Conservation (phyloP, 2,329 filamentous ascomycete species). For the Trichoderma sp. region DNA sequence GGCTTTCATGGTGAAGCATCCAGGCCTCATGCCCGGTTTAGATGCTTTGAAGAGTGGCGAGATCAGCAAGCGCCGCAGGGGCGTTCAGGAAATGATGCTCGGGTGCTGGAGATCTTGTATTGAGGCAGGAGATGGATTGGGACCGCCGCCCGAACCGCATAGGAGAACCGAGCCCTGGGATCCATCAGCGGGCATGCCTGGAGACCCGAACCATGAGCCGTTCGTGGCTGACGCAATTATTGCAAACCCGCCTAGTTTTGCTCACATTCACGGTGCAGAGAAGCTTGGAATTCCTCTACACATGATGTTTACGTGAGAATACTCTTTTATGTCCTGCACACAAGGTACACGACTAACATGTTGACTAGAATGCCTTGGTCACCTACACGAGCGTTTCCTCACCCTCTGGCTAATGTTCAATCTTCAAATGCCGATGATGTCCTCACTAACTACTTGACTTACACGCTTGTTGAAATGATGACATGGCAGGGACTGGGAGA, state of each 20-base stretch:
- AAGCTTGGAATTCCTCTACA: constrained; percentile 72
- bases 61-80: constrained; percentile 68
- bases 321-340: background rate
- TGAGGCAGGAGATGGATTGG: constrained; percentile 68
- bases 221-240: constrained; percentile 84
- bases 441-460: constrained; percentile 80
- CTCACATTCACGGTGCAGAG: constrained; percentile 72
- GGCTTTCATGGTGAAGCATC: constrained; percentile 91
- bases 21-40: constrained; percentile 78
- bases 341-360: background rate
- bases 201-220: constrained; percentile 48
- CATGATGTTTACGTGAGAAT: constrained; percentile 81
- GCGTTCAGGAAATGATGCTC: constrained; percentile 74
- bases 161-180: constrained; percentile 46
- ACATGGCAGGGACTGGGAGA: constrained; percentile 92
- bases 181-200: constrained; percentile 33
- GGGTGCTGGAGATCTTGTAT: constrained; percentile 87
- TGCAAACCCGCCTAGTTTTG: constrained; percentile 75
- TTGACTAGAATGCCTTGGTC: constrained; percentile 81
- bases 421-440: constrained; percentile 70
- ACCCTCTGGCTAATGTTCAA: constrained; percentile 80
- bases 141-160: constrained; percentile 47
- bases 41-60: constrained; percentile 75
- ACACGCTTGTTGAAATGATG: constrained; percentile 83
- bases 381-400: constrained; percentile 79